A percentile compares a stretch with the other conserved stretches of the same genome.
phyloP scores from a whole-genome alignment of 176 grass and related monocot genomes.

The Guadua angustifolia region DNA sequence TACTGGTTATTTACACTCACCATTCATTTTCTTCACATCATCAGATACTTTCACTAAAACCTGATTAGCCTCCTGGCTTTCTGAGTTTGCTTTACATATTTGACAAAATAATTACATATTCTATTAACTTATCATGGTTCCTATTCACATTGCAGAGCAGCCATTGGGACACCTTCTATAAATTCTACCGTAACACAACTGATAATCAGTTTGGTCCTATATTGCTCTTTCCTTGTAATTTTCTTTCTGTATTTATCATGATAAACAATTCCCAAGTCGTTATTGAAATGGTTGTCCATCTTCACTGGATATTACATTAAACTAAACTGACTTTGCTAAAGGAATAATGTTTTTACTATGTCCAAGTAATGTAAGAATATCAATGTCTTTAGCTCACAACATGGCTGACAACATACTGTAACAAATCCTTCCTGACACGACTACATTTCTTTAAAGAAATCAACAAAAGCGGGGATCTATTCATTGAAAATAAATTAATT shows the following conservation, averaged over 20 bases:
- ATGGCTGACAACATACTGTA: too few relatives aligned
- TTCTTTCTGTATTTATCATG: slow-evolving; percentile 15
- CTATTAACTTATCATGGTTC: slow-evolving; percentile 44
- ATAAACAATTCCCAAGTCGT: background rate
- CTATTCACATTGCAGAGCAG: slow-evolving; percentile 66
- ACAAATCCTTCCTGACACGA: too few relatives aligned
- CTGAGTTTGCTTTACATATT: background rate
- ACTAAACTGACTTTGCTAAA: slow-evolving; percentile 24
- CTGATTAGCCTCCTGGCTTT: slow-evolving; percentile 16
- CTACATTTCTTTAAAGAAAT: too few relatives aligned
- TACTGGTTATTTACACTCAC: slow-evolving; percentile 19
- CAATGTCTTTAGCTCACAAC: too few relatives aligned
- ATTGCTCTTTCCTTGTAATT: slow-evolving; percentile 42
- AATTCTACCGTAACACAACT: slow-evolving; percentile 94
- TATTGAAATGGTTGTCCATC: slow-evolving; percentile 15
- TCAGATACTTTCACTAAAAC: slow-evolving; percentile 27
- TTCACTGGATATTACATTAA: slow-evolving; percentile 20
- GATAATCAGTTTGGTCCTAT: slow-evolving; percentile 84
- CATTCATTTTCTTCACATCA: slow-evolving; percentile 18
- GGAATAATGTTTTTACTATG: background rate
- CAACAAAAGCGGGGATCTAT: too few relatives aligned
- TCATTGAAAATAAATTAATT: too few relatives aligned
- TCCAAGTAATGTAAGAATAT: slow-evolving; percentile 1
- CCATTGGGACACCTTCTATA: slow-evolving; percentile 88
- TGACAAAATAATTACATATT: slow-evolving; percentile 31